Evolutionary conservation across 2,329 filamentous ascomycete species (phyloP).

Genomic region (Calonectria multiphialidica): DNA sequence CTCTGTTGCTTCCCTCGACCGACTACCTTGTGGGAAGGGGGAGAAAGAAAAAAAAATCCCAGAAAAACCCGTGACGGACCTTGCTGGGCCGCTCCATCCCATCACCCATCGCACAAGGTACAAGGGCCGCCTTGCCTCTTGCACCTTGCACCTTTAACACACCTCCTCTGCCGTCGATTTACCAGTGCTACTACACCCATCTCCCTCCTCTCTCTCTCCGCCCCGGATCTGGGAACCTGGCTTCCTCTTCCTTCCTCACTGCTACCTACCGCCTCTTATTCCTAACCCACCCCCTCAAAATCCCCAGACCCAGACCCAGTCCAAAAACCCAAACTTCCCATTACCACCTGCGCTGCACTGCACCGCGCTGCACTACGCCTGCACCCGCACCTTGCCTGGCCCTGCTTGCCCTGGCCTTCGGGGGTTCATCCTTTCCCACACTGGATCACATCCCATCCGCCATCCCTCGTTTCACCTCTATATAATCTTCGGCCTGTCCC

Average conservation of each 20-base stretch:
- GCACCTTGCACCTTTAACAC: constrained; percentile 23
- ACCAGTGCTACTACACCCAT: constrained; percentile 4
- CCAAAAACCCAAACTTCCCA: constrained; percentile 36
- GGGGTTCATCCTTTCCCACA: constrained; percentile 35
- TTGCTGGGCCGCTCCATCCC: constrained; percentile 9
- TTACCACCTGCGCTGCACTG: neutral
- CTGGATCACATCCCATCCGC: constrained; percentile 15
- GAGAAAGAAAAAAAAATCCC: neutral
- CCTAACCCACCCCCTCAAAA: constrained; percentile 30
- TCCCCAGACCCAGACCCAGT: constrained; percentile 38
- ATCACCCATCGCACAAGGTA: constrained; percentile 6
- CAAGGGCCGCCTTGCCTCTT: neutral
- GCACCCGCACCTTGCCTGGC: neutral
- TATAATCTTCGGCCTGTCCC: constrained; percentile 43
- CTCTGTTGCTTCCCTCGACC: constrained; percentile 14
- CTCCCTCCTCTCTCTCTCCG: constrained; percentile 8
- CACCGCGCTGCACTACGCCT: neutral
- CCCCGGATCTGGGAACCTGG: constrained; percentile 16
- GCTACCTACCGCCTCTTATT: constrained; percentile 28
- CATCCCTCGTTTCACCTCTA: constrained; percentile 24
- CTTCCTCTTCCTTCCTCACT: constrained; percentile 32
- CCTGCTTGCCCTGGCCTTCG: constrained; percentile 20
- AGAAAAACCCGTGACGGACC: constrained; percentile 12
- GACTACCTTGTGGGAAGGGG: constrained; percentile 17
- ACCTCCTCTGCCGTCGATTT: constrained; percentile 11